Evolutionary conservation across 306 rosid genomes (phyloP).

Genomic region (Lupinus albus): DNA sequence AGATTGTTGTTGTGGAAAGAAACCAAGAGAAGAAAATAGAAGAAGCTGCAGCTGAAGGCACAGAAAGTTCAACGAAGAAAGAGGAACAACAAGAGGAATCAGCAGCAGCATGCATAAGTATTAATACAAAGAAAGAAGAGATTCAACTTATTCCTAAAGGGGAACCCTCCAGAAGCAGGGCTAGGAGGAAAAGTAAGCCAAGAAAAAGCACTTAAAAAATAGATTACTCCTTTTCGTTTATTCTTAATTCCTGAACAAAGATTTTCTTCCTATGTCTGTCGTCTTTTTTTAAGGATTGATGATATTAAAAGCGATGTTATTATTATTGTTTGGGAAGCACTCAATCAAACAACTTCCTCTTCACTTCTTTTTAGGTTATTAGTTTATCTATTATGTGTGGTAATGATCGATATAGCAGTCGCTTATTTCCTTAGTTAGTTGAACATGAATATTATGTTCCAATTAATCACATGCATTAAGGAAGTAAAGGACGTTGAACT

Average conservation of each 20-base stretch:
- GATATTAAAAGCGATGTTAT: neutral
- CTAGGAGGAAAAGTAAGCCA: slow-evolving; percentile 82
- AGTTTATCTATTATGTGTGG: neutral
- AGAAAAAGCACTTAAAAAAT: slow-evolving; percentile 66
- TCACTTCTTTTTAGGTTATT: slow-evolving; percentile 23
- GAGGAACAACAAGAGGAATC: slow-evolving; percentile 28
- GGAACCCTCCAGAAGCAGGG: slow-evolving; percentile 64
- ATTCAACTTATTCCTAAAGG: slow-evolving; percentile 36
- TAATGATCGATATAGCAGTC: neutral
- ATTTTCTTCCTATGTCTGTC: slow-evolving; percentile 9
- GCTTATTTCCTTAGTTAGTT: neutral
- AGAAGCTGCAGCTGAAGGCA: slow-evolving; percentile 13
- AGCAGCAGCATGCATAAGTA: slow-evolving; percentile 35
- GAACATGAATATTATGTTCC: neutral
- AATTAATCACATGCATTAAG: slow-evolving; percentile 1
- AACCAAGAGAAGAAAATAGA: slow-evolving; percentile 27
- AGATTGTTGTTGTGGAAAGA: slow-evolving; percentile 51
- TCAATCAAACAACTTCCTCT: slow-evolving; percentile 1
- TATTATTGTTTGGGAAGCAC: neutral
- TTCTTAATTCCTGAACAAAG: neutral
- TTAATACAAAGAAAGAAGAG: slow-evolving; percentile 34
- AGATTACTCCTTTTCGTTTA: neutral
- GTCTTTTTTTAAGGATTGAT: slow-evolving; percentile 24
- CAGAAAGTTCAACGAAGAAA: slow-evolving; percentile 38
- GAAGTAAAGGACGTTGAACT: slow-evolving; percentile 4